A percentile compares a stretch with the other conserved stretches of the same genome.
Evolutionary conservation across 345 rosid species (phyloP).

Genomic region (Pugionium cornutum): DNA sequence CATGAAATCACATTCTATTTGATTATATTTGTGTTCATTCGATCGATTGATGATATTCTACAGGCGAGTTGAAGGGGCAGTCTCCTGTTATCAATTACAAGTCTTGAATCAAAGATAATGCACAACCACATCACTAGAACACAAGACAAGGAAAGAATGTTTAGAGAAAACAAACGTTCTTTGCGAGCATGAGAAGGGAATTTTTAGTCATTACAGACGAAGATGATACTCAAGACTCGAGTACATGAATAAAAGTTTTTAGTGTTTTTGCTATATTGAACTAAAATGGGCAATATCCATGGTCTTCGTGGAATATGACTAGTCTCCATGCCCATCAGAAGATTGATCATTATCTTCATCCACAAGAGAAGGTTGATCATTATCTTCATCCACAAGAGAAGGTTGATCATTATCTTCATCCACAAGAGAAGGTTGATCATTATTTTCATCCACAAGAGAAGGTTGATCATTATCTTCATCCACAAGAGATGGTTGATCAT

Average conservation of each 20-base stretch:
- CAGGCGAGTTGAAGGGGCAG: neutral
- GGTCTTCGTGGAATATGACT: slow-evolving; percentile 6
- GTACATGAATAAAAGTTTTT: slow-evolving; percentile 17
- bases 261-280: slow-evolving; percentile 37
- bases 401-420: too few species aligned
- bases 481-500: slow-evolving; percentile 18
- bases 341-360: slow-evolving; percentile 28
- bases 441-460: too few species aligned
- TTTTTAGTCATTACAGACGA: neutral
- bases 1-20: neutral
- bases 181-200: too few species aligned
- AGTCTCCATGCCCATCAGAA: slow-evolving; percentile 15
- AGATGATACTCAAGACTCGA: slow-evolving; percentile 11
- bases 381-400: too few species aligned
- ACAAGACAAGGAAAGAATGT: too few species aligned
- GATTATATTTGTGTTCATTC: neutral
- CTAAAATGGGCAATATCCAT: slow-evolving; percentile 20
- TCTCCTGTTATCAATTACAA: too few species aligned
- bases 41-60: too few species aligned
- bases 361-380: neutral
- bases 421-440: too few species aligned
- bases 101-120: too few species aligned
- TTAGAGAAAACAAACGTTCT: too few species aligned
- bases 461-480: neutral
- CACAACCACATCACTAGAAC: too few species aligned